Base-by-base conservation (phyloP, 352 stramenopile genomes). In the Pseudoperonospora humuli region DNA sequence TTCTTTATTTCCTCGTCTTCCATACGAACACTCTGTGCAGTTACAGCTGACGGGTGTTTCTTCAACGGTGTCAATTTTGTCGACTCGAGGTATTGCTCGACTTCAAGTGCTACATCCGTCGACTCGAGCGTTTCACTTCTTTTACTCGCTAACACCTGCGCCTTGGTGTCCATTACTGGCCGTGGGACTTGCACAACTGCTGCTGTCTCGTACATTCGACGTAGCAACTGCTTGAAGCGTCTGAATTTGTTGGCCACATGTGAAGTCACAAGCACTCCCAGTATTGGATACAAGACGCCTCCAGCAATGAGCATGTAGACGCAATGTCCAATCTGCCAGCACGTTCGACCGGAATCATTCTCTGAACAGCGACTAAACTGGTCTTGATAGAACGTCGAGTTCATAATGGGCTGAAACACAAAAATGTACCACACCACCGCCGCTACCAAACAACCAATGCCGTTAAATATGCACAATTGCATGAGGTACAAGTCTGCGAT, bases 331-430 rank as follows among this genome's bases (percentile, higher is more conserved):
- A 91, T 76, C 19, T 72, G 59, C 78, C 78, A 91, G 46, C 78
- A 91, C 33, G 53, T 74, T n/a, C 75, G 70, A 9, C 64, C 48
- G 1, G 47, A 46, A 33, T 61, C 35, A 46, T 86, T 86, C 38
- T 77, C 67, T 7, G 42, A 66, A 60, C 78, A 91, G 34, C 75
- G 78, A 15, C 67, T 86, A 45, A 61, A 86, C 50, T 91, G 71
- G 51, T 91, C 74, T 43, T 78, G 75, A 64, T 91, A 91, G 39
- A 86, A 91, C 20, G 73, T 74, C 40, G 78, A 82, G 31, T 72
- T 53, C 11, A 91, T 57, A 20, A 91, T 55, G 13, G 54, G 24
- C 31, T 62, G 63, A 53, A 82, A 86, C 14, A 91, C 68, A 34
- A 58, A 70, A 20, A 82, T 51, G 55, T 91, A 91, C 75, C 73